Evolutionary conservation across 2,329 filamentous ascomycete species (phyloP).

Genomic region (Pseudocercospora eumusae): DNA sequence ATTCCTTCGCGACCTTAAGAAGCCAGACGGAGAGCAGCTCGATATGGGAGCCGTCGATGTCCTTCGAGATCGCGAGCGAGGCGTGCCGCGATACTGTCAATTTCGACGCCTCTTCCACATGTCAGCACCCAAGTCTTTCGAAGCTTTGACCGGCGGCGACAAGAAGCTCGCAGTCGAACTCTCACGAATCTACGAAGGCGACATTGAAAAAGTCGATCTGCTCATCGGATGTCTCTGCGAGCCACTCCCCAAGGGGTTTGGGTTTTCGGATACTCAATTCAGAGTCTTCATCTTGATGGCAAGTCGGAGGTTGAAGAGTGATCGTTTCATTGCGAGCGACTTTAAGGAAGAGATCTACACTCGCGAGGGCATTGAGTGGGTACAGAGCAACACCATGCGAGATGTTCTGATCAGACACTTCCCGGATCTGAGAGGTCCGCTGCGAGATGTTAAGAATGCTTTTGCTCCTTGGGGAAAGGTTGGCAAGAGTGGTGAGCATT

Average conservation of each 20-base stretch:
- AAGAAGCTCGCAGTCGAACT: constrained; percentile 42
- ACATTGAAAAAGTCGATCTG: constrained; percentile 49
- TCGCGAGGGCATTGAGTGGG: constrained; percentile 47
- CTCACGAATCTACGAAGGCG: constrained; percentile 43
- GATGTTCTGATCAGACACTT: constrained; percentile 50
- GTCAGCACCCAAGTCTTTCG: constrained; percentile 42
- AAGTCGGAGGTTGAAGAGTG: constrained; percentile 47
- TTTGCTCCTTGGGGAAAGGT: constrained; percentile 40
- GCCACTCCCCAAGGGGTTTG: constrained; percentile 49
- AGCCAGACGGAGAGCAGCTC: constrained; percentile 46
- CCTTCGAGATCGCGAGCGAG: constrained; percentile 51
- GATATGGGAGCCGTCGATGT: constrained; percentile 53
- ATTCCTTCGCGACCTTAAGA: constrained; percentile 46
- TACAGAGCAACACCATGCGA: constrained; percentile 48
- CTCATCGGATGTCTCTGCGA: constrained; percentile 49
- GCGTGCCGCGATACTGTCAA: constrained; percentile 49
- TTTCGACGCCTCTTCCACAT: constrained; percentile 51
- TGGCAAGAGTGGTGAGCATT: constrained; percentile 10
- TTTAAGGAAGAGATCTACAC: constrained; percentile 48
- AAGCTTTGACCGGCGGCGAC: constrained; percentile 46
- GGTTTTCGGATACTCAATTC: constrained; percentile 53
- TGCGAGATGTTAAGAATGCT: constrained; percentile 40
- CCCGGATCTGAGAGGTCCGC: constrained; percentile 41
- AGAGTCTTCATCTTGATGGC: constrained; percentile 52
- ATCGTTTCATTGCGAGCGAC: constrained; percentile 48